Evolutionary conservation across 495 filamentous ascomycete species (phyloP).

Genomic region (Neurospora sp.): DNA sequence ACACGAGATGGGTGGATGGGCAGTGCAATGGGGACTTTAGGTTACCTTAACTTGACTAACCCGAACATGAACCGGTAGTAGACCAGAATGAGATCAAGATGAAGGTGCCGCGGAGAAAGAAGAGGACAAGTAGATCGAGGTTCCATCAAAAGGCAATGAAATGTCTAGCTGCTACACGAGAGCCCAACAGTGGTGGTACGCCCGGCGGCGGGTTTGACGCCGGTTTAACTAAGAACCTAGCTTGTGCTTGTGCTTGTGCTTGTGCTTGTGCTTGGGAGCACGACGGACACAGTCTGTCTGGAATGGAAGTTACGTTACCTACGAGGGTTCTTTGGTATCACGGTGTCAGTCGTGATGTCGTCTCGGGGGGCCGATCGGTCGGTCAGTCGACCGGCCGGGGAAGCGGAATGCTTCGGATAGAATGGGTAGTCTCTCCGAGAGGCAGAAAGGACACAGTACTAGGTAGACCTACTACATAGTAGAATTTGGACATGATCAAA

Average conservation of each 20-base stretch:
- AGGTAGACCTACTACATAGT: background rate
- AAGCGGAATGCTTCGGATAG: background rate
- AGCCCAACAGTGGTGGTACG: background rate
- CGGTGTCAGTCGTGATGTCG: background rate
- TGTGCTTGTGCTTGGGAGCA: background rate
- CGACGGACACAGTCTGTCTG: background rate
- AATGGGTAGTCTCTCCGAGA: background rate
- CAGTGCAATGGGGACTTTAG: background rate
- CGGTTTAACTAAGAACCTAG: background rate
- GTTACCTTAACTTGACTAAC: background rate
- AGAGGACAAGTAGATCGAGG: background rate
- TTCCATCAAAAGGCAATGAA: background rate
- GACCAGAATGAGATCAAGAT: background rate
- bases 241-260: background rate
- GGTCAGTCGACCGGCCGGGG: background rate
- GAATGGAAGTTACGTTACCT: background rate
- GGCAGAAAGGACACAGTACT: background rate
- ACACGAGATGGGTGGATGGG: background rate
- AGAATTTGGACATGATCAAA: background rate
- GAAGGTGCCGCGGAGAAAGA: background rate
- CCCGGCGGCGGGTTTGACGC: background rate
- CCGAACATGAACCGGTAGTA: background rate
- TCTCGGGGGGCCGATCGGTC: background rate
- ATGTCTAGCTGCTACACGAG: background rate
- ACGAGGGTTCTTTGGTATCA: background rate